phyloP scores from a whole-genome alignment of 805 yeast species.

The Cyberlindnera mrakii region DNA sequence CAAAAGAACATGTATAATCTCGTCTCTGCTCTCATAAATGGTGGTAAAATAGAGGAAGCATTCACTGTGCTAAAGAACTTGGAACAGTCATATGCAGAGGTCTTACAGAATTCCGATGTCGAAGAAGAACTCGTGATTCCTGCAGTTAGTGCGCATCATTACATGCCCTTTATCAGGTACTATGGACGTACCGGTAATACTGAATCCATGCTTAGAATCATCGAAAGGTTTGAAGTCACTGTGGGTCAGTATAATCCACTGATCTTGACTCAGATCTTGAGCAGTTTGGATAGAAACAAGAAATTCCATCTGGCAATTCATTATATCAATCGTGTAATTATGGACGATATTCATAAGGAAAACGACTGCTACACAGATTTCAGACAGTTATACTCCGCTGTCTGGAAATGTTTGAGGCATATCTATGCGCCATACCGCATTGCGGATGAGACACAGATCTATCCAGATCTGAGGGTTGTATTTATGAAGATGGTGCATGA shows the following conservation, averaged over 20 bases:
- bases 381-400: constrained; percentile 23
- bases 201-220: constrained; percentile 24
- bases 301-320: constrained; percentile 27
- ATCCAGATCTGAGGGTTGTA: constrained; percentile 17
- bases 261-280: constrained; percentile 33
- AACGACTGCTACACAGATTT: constrained; percentile 3
- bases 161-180: constrained; percentile 32
- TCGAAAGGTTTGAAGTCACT: constrained; percentile 26
- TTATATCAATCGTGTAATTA: constrained; percentile 27
- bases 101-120: constrained; percentile 10
- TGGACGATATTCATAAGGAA: constrained; percentile 14
- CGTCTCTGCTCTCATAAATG: constrained; percentile 21
- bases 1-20: constrained; percentile 24
- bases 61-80: constrained; percentile 26
- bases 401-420: constrained; percentile 27
- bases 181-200: constrained; percentile 25
- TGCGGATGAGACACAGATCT: constrained; percentile 1
- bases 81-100: constrained; percentile 20
- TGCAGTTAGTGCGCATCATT: constrained; percentile 35
- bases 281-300: constrained; percentile 25
- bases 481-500: constrained; percentile 23
- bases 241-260: constrained; percentile 29
- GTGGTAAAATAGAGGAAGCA: constrained; percentile 25
- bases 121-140: constrained; percentile 23
- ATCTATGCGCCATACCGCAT: neutral